Base-by-base conservation (phyloP, 164 flowering plant species). In the Vitis rupestris region DNA sequence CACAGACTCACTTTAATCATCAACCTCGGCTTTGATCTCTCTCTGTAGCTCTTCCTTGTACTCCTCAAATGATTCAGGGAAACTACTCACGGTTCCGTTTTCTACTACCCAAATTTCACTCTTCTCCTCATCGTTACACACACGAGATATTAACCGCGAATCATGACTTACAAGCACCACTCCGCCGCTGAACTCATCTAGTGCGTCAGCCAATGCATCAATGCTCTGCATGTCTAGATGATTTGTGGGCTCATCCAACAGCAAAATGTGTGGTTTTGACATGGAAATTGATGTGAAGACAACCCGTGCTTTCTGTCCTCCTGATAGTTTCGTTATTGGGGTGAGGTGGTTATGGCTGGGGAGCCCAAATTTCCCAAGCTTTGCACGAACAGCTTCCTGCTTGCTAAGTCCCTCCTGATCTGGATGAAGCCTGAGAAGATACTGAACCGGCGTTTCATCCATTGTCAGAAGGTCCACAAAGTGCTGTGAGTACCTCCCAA, bases 151-250 rank as follows among this genome's bases (percentile, higher is more conserved):
- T 44, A 90, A 78, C 74, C 97, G 75, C 0, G 97, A 87, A 66
- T 91, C 97, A 61, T 91, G 97, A 69, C 97, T 91, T 51, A 91
- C 94, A 59, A 91, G 75, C 14, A 91, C 89, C 70, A 91, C 97
- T 60, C 97, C 97, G 10, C 97, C 97, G 10, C 84, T 83, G 65
- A 89, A 91, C 69, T 89, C 88, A 69, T 91, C 91, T 5, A 91
- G 80, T 2, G 94, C 97, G 69, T 88, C 91, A 2, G 94, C 94
- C 77, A 89, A 66, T 14, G 94, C 97, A 76, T 89, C 97, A 62
- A 91, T 89, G 69, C 97, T 91, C 75, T 91, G 91, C 97, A 89
- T 91, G 69, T 91, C 94, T 65, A 91, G 79, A 72, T 91, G 97
- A 81, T 88, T 88, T 2, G 89, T 85, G 5, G 89, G 89, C 72